Percentiles rank a stretch among this genome's conserved stretches.
These are phyloP conservation scores for Ascochyta viciae-villosae DNA, from an alignment of 2,329 filamentous ascomycete genomes.

Conservation along the genomic window DNA sequence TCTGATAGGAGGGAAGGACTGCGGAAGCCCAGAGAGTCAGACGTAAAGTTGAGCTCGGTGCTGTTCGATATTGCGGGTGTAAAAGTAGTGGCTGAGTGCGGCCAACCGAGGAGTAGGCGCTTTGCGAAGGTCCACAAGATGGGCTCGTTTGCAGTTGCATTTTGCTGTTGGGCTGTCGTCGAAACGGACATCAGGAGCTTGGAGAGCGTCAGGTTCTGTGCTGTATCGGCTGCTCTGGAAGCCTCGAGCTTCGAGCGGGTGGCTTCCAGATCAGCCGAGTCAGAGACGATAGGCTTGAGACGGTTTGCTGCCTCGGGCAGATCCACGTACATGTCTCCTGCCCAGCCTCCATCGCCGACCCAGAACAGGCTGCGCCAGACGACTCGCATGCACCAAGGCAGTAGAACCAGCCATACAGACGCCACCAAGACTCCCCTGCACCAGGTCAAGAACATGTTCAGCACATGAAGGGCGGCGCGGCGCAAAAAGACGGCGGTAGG, in stretches of 20 bases:
- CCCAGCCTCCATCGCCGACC: conserved; percentile 81
- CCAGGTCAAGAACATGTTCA: conserved; percentile 78
- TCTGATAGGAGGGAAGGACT: conserved; percentile 61
- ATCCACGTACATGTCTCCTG: conserved; percentile 49
- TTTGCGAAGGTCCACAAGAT: conserved; percentile 56
- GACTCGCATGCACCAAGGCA: conserved; percentile 89
- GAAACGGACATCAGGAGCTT: conserved; percentile 47
- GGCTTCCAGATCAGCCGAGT: conserved; percentile 24
- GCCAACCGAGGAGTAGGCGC: conserved; percentile 48
- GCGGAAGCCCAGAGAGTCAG: conserved; percentile 28
- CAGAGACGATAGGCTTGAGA: conserved; percentile 3
- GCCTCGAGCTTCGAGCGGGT: conserved; percentile 29
- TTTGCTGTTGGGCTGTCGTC: conserved; percentile 51
- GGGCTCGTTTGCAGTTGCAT: conserved; percentile 50
- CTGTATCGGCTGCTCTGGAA: conserved; percentile 25
- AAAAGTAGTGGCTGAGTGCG: conserved; percentile 37
- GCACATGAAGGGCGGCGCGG: conserved; percentile 76
- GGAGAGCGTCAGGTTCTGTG: conserved; percentile 33
- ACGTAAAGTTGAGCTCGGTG: conserved; percentile 39
- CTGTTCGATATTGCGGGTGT: conserved; percentile 30
- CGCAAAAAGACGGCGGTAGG: conserved; percentile 81
- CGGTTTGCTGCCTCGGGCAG: conserved; percentile 10
- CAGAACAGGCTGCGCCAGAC: conserved; percentile 96
- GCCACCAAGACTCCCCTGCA: conserved; percentile 78
- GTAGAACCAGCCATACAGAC: conserved; percentile 85